Evolutionary conservation across 768 basidiomycete genomes (phyloP), one percentile per base, ranked within the genome.

Genomic region (Mycena rosella): DNA sequence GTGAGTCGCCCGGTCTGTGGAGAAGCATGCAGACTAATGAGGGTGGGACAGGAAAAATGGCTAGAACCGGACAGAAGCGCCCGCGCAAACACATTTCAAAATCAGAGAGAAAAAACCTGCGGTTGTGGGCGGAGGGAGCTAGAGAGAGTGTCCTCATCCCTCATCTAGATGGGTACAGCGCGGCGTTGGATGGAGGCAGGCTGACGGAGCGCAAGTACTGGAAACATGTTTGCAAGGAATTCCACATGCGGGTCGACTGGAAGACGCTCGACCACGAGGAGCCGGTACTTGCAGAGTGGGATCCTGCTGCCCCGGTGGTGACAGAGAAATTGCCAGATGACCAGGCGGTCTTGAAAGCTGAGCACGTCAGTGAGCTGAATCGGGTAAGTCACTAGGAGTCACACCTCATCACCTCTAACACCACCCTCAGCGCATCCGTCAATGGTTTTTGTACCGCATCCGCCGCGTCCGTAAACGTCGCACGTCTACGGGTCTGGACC

Each of bases 361-460:
- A 13, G 3, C 44, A 52, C 5, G 10, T 60, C 3, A 13, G 8
- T 9, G 26, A 38, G 32, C 53, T 57, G 14, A 30, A 55, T 22
- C 38, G 20, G n/a, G 60, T 67, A 9, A 22, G 60, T 57, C 53
- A 45, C 24, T 40, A 18, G 17, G 9, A 36, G 27, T 34, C 40
- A n/a, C 8, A 30, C 40, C 8, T 13, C 2, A 17, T 55, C 51
- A 18, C 22, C 38, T n/a, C n/a, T n/a, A n/a, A n/a, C n/a, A n/a
- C n/a, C 18, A 9, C 24, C 11, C n/a, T 6, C 24, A 67, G 66
- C 60, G 66, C 27, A 67, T 67, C 26, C 66, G 54, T 9, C 54
- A 60, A 18, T 67, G 66, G 66, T 47, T 48, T 10, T 55, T 56
- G 13, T 67, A 67, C 20, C 66, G 66, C 5, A 52, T 44, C 13